Percentiles rank a stretch among this genome's conserved stretches.
Conservation (phyloP, 257 asterid species). For the Ilex asprella region DNA sequence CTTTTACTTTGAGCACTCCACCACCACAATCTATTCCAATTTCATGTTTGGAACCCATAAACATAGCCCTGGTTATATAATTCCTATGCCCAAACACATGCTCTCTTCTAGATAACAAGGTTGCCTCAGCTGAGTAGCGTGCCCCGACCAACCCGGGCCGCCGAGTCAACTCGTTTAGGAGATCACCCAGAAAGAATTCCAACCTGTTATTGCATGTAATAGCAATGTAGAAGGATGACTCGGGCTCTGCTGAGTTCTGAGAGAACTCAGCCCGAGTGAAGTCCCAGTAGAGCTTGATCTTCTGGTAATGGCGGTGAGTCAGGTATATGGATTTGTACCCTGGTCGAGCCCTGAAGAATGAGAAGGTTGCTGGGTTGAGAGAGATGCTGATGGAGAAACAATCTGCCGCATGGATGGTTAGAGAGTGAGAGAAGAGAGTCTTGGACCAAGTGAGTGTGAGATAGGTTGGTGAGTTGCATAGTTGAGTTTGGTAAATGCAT, state of each 20-base stretch:
- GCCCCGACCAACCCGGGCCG: conserved; percentile 12
- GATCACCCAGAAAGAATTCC: conserved; percentile 30
- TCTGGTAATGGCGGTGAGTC: conserved; percentile 6
- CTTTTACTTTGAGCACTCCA: conserved; percentile 30
- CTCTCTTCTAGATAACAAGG: conserved; percentile 24
- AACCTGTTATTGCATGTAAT: conserved; percentile 19
- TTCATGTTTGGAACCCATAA: conserved; percentile 29
- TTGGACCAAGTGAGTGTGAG: conserved; percentile 38
- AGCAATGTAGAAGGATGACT: conserved; percentile 23
- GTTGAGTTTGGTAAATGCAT: conserved; percentile 29
- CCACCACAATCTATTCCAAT: conserved; percentile 28
- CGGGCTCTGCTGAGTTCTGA: conserved; percentile 29
- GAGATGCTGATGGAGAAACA: conserved; percentile 22
- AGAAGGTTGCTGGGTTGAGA: conserved; percentile 21
- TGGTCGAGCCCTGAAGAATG: conserved; percentile 22
- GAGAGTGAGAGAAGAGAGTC: conserved; percentile 23
- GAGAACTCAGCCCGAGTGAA: conserved; percentile 23
- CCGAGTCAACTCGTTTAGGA: conserved; percentile 12
- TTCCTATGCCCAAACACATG: conserved; percentile 28
- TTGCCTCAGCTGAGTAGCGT: conserved; percentile 9
- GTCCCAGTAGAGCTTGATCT: conserved; percentile 29
- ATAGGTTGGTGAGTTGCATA: conserved; percentile 18
- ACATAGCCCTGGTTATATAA: conserved; percentile 22
- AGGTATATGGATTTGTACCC: conserved; percentile 25
- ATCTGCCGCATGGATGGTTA: conserved; percentile 23